Conservation (phyloP, 2,329 filamentous ascomycete species). For the Ophiocordyceps robertsii region DNA sequence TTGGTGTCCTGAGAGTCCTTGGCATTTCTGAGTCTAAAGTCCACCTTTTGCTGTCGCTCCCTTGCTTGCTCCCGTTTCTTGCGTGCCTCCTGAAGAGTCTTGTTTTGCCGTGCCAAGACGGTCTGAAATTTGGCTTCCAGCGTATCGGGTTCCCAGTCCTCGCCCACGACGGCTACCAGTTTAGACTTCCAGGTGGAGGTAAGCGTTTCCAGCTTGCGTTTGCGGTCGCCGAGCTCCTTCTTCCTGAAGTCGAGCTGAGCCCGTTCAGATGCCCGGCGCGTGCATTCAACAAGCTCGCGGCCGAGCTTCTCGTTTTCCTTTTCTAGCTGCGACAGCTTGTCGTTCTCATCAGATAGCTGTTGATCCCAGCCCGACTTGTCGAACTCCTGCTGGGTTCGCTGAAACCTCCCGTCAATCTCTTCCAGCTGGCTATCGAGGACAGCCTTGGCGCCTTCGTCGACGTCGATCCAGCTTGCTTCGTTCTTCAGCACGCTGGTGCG, state of each 20-base stretch:
- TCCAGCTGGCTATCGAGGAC: constrained; percentile 61
- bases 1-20: constrained; percentile 53
- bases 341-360: constrained; percentile 53
- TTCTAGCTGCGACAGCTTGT: constrained; percentile 55
- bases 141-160: constrained; percentile 53
- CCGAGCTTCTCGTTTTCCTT: constrained; percentile 58
- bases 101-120: constrained; percentile 42
- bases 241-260: constrained; percentile 74
- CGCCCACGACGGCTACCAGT: constrained; percentile 50
- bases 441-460: constrained; percentile 77
- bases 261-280: constrained; percentile 65
- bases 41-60: constrained; percentile 63
- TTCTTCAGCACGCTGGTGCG: constrained; percentile 53
- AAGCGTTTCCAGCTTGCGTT: constrained; percentile 66
- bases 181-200: constrained; percentile 59
- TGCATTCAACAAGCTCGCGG: constrained; percentile 72
- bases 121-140: constrained; percentile 60
- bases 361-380: constrained; percentile 54
- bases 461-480: constrained; percentile 56
- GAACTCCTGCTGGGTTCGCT: constrained; percentile 48
- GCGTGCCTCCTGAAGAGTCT: constrained; percentile 49
- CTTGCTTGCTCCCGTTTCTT: constrained; percentile 55
- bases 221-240: constrained; percentile 62
- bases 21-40: constrained; percentile 55
- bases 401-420: constrained; percentile 52